These are phyloP conservation scores for Tuber microsphaerosporum DNA, from an alignment of 495 filamentous ascomycete species.

Conservation along the genomic window DNA sequence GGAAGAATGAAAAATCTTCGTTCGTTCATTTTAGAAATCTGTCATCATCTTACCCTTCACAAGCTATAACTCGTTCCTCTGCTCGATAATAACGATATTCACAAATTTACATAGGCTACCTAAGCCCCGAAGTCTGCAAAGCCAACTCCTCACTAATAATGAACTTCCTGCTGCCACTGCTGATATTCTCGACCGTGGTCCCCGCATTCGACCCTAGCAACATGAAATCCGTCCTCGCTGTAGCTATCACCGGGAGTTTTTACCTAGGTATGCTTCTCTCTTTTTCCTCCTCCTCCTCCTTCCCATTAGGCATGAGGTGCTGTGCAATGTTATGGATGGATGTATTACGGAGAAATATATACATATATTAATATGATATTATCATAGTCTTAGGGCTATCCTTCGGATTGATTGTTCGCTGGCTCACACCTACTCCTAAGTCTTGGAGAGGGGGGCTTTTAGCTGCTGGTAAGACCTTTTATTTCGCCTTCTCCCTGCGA, in stretches of 20 bases:
- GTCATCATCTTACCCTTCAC: background rate
- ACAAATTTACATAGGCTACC: conserved; percentile 24
- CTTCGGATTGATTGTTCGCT: conserved; percentile 37
- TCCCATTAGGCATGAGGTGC: background rate
- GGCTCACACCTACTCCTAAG: conserved; percentile 35
- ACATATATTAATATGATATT: background rate
- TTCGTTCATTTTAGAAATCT: background rate
- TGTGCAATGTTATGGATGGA: background rate
- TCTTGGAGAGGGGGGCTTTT: conserved; percentile 39
- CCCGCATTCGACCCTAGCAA: conserved; percentile 38
- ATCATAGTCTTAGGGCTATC: conserved; percentile 27
- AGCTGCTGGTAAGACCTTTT: conserved; percentile 34
- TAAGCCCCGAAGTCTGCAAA: conserved; percentile 36
- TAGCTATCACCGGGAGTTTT: conserved; percentile 31
- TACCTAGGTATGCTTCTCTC: conserved; percentile 31
- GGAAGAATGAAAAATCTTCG: background rate
- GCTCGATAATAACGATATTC: background rate
- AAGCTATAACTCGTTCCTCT: background rate
- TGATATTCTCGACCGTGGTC: conserved; percentile 40
- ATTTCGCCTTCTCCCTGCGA: background rate
- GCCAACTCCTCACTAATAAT: conserved; percentile 37
- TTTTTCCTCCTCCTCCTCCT: background rate
- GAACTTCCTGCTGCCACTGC: conserved; percentile 35
- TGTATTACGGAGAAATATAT: background rate
- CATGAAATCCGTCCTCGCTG: conserved; percentile 32